These are phyloP conservation scores for Mortierella sp. DNA, from an alignment of 371 early-diverging fungal genomes.

Conservation along the genomic window DNA sequence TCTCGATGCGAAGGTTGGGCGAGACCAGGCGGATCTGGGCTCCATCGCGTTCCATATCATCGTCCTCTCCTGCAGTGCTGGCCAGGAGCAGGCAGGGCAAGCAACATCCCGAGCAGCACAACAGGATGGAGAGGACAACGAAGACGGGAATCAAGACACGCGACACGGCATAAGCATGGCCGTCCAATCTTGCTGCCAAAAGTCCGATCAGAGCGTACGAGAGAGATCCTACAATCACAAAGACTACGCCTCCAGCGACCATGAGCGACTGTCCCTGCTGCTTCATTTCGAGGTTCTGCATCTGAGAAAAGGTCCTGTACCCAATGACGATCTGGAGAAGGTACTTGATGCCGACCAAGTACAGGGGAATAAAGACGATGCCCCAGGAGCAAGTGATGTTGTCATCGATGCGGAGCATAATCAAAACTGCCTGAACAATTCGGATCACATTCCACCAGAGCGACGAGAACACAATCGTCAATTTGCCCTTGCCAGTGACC, in stretches of 20 bases:
- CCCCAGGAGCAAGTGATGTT: conserved; percentile 76
- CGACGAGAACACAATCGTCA: conserved; percentile 60
- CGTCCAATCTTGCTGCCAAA: conserved; percentile 75
- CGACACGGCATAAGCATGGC: conserved; percentile 67
- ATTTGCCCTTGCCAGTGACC: conserved; percentile 25
- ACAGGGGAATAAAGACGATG: conserved; percentile 85
- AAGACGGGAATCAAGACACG: conserved; percentile 87
- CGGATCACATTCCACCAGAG: conserved; percentile 77
- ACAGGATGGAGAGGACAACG: conserved; percentile 73
- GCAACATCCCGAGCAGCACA: conserved; percentile 85
- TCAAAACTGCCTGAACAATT: conserved; percentile 68
- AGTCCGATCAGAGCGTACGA: conserved; percentile 82
- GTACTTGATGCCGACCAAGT: conserved; percentile 78
- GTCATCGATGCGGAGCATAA: conserved; percentile 75
- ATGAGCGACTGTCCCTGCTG: conserved; percentile 70
- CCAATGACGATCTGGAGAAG: conserved; percentile 65
- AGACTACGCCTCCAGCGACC: conserved; percentile 63
- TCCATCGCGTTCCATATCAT: conserved; percentile 43
- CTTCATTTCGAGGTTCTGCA: conserved; percentile 64
- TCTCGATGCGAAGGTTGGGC: conserved; percentile 52
- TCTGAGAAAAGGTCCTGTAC: conserved; percentile 61
- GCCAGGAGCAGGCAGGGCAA: conserved; percentile 71
- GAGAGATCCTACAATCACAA: conserved; percentile 71
- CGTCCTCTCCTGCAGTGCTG: conserved; percentile 25
- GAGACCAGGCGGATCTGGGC: conserved; percentile 50